Evolutionary conservation across 352 stramenopile genomes (phyloP).

Genomic region (Poterioochromonas sp.): DNA sequence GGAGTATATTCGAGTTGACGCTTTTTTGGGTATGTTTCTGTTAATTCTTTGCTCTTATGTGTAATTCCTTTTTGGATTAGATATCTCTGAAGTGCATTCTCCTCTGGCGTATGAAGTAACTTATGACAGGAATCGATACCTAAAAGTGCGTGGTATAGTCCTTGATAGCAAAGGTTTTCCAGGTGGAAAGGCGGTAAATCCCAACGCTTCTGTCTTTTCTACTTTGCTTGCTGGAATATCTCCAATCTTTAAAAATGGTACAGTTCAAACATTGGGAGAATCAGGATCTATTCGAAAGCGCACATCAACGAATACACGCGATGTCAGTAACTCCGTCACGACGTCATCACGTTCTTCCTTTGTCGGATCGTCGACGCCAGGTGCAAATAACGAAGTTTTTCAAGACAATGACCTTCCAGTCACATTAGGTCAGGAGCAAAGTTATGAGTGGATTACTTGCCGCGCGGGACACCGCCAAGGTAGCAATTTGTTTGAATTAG

Average conservation of each 20-base stretch:
- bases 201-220: background rate
- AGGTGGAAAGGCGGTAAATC: background rate
- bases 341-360: no score
- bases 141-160: slow-evolving; percentile 25
- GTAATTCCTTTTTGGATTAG: background rate
- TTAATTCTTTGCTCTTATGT: background rate
- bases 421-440: background rate
- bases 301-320: background rate
- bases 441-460: slow-evolving; percentile 1
- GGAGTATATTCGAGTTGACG: slow-evolving; percentile 12
- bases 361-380: no score
- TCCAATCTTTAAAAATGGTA: background rate
- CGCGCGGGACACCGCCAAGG: background rate
- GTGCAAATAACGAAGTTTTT: background rate
- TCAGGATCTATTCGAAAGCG: background rate
- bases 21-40: background rate
- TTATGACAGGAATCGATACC: background rate
- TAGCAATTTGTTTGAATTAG: background rate
- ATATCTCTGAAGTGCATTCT: background rate
- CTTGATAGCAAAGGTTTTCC: background rate
- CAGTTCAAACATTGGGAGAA: background rate
- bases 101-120: background rate
- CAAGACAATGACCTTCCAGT: background rate
- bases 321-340: background rate
- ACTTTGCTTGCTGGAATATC: slow-evolving; percentile 4